These are phyloP conservation scores for Hemisphaericaspora lyxosophila DNA, from an alignment of 1,139 yeast genomes.

Conservation along the genomic window DNA sequence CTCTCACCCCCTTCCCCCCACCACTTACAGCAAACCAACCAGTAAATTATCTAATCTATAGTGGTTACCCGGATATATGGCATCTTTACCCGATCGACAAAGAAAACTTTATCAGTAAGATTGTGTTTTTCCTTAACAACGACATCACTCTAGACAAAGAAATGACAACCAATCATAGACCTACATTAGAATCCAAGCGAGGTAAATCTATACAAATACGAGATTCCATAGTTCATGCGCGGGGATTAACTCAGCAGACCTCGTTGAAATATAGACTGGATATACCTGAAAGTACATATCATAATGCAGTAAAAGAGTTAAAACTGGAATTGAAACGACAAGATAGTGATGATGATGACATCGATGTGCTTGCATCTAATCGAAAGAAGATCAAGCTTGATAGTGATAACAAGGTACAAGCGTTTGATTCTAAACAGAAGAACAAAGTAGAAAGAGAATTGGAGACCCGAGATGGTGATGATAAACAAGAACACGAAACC, in stretches of 20 bases:
- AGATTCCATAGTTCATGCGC: constrained; percentile 59
- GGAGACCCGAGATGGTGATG: constrained; percentile 17
- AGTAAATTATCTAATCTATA: no score
- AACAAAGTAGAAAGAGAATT: constrained; percentile 1
- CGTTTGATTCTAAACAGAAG: constrained; percentile 5
- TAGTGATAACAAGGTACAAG: constrained; percentile 2
- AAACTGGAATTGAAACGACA: constrained; percentile 19
- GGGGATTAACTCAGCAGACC: constrained; percentile 71
- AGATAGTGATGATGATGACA: constrained; percentile 8
- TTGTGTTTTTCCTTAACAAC: no score
- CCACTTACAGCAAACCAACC: no score
- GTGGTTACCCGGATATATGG: no score
- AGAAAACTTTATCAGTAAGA: no score
- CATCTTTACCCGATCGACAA: no score
- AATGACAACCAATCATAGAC: constrained; percentile 90
- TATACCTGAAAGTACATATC: constrained; percentile 18
- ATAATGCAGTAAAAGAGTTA: constrained; percentile 27
- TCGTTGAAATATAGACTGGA: constrained; percentile 59
- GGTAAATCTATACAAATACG: constrained; percentile 53
- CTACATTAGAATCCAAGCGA: constrained; percentile 82
- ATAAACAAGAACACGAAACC: constrained; percentile 14
- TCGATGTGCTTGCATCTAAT: not conserved
- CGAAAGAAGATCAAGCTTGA: constrained; percentile 4
- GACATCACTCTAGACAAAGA: not conserved
- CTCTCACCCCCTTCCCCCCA: no score